Conservation (phyloP, 2,329 filamentous ascomycete species). For the Cercospora sp. region DNA sequence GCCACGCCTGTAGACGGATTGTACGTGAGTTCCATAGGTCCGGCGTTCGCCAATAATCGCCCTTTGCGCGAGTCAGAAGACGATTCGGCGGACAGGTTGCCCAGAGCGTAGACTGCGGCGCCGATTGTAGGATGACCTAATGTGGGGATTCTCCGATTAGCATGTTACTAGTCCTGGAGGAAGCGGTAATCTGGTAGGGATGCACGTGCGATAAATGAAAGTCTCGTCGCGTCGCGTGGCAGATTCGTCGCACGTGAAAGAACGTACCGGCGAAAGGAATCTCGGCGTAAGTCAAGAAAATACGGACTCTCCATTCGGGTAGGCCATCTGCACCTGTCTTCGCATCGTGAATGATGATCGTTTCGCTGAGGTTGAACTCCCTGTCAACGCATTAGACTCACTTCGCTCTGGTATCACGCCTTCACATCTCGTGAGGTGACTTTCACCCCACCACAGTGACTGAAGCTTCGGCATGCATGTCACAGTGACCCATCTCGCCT, state of each 20-base stretch:
- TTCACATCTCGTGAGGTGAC: neutral
- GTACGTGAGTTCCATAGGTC: conserved; percentile 44
- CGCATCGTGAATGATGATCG: conserved; percentile 54
- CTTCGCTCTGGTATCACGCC: neutral
- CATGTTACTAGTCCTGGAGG: neutral
- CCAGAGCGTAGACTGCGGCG: conserved; percentile 52
- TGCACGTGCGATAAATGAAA: neutral
- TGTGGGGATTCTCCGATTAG: conserved; percentile 9
- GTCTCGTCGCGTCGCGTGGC: neutral
- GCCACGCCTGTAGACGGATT: conserved; percentile 47
- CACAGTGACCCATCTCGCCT: neutral
- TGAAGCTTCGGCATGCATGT: neutral
- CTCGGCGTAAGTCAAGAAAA: conserved; percentile 55
- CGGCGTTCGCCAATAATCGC: conserved; percentile 47
- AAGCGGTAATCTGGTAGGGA: neutral
- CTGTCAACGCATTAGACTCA: neutral
- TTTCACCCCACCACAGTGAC: too few species aligned
- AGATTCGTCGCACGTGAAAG: neutral
- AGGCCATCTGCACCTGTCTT: conserved; percentile 25
- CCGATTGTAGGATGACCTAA: conserved; percentile 58
- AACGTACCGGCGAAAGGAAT: conserved; percentile 53
- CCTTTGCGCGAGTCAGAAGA: conserved; percentile 29
- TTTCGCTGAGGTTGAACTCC: conserved; percentile 62
- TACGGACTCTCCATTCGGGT: conserved; percentile 51
- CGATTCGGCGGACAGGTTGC: conserved; percentile 32